phyloP scores from a whole-genome alignment of 1,284 basidiomycete genomes.

The Afroboletus lepidellus region DNA sequence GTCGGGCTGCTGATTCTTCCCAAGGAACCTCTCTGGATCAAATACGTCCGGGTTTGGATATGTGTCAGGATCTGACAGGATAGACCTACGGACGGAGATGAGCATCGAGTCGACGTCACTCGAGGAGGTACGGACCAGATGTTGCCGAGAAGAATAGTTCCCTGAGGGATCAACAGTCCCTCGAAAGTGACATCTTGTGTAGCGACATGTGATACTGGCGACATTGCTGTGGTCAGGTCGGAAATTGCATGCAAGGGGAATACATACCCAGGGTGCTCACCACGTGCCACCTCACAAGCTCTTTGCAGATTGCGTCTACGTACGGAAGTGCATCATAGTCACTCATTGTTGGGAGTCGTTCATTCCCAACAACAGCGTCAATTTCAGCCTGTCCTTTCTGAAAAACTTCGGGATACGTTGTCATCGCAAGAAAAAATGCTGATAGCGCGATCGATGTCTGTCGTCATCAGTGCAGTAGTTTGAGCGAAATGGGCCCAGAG shows the following conservation, averaged over 20 bases:
- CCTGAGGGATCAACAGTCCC: slow-evolving; percentile 41
- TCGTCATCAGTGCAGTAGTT: neutral
- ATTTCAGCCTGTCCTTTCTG: slow-evolving; percentile 17
- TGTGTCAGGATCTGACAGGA: slow-evolving; percentile 7
- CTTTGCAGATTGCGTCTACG: slow-evolving; percentile 16
- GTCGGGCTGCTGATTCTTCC: slow-evolving; percentile 6
- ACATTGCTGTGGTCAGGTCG: slow-evolving; percentile 1
- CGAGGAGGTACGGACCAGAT: slow-evolving; percentile 17
- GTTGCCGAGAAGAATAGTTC: slow-evolving; percentile 23
- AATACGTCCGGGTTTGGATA: slow-evolving; percentile 16
- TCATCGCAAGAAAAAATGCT: slow-evolving; percentile 22
- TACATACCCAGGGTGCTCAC: slow-evolving; percentile 12
- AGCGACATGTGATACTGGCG: slow-evolving; percentile 33
- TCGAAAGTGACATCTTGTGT: slow-evolving; percentile 35
- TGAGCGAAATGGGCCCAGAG: slow-evolving; percentile 20
- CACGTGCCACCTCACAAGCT: slow-evolving; percentile 20
- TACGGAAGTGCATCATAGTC: slow-evolving; percentile 17
- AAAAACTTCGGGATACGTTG: slow-evolving; percentile 10
- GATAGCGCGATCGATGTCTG: slow-evolving; percentile 39
- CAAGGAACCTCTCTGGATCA: slow-evolving; percentile 8
- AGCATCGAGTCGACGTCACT: neutral
- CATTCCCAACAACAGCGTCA: slow-evolving; percentile 13
- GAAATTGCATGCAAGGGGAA: no score
- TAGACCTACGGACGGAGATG: slow-evolving; percentile 7
- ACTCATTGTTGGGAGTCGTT: slow-evolving; percentile 12